Evolutionary conservation across 2,329 filamentous ascomycete species (phyloP).

Genomic region (Penicillium crustosum): DNA sequence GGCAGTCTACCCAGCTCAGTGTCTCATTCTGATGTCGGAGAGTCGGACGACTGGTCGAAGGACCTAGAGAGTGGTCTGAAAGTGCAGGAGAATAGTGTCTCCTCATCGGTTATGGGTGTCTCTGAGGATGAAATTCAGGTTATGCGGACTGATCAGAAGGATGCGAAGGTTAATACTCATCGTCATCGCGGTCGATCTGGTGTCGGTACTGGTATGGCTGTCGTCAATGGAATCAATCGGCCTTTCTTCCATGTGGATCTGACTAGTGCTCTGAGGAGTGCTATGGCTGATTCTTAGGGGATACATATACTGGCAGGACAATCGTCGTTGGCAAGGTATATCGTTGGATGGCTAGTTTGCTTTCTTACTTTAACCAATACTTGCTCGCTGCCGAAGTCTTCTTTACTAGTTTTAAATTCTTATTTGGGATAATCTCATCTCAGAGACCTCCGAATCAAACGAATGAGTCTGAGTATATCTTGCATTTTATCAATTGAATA

Average conservation of each 20-base stretch:
- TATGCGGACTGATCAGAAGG: background rate
- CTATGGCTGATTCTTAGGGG: conserved; percentile 61
- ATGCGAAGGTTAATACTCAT: background rate
- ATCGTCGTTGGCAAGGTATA: background rate
- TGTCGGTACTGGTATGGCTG: conserved; percentile 58
- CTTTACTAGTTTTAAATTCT: background rate
- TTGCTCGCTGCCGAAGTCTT: background rate
- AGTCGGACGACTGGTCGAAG: background rate
- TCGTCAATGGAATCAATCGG: conserved; percentile 74
- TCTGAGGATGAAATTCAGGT: background rate
- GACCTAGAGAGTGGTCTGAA: background rate
- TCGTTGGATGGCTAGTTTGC: background rate
- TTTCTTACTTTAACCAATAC: background rate
- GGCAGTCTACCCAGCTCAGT: background rate
- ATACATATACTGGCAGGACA: background rate
- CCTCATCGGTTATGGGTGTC: background rate
- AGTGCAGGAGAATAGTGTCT: background rate
- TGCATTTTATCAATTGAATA: background rate
- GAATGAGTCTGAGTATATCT: background rate
- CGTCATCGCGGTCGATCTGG: conserved; percentile 44
- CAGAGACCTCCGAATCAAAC: background rate
- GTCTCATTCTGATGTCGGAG: background rate
- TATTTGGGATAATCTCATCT: background rate
- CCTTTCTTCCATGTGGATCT: conserved; percentile 90
- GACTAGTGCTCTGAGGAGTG: conserved; percentile 78